Conservation (phyloP, 306 rosid species). For the Astragalus glycyphyllos region DNA sequence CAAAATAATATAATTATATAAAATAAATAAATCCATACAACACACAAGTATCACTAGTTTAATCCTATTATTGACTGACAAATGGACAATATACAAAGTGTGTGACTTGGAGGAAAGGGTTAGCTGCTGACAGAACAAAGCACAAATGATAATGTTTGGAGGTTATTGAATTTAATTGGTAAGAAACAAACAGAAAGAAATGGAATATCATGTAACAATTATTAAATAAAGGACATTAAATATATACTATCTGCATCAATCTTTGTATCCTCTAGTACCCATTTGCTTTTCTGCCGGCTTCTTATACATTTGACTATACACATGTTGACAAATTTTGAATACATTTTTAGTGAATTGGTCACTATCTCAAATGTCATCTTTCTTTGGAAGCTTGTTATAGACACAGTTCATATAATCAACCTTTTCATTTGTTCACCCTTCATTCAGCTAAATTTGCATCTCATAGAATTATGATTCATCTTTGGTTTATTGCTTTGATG, state of each 20-base stretch:
- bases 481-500: constrained; percentile 49
- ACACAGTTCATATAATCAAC: constrained; percentile 1
- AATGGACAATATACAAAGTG: constrained; percentile 19
- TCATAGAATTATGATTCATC: constrained; percentile 43
- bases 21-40: too few relatives aligned
- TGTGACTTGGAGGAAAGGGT: constrained; percentile 2
- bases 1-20: too few relatives aligned
- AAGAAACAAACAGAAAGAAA: constrained; percentile 43
- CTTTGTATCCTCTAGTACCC: constrained; percentile 33
- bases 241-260: neutral
- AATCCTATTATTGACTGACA: neutral
- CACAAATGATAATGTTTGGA: neutral
- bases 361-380: constrained; percentile 31
- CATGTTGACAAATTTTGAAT: constrained; percentile 24
- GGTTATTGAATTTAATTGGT: constrained; percentile 38
- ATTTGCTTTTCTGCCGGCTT: constrained; percentile 54
- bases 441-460: neutral
- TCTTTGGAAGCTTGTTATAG: constrained; percentile 30
- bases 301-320: constrained; percentile 15
- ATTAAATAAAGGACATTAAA: neutral
- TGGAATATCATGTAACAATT: constrained; percentile 21
- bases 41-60: too few relatives aligned
- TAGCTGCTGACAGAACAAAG: constrained; percentile 8
- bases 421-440: neutral
- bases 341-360: constrained; percentile 30